phyloP scores from a whole-genome alignment of 768 basidiomycete species.

The Lactifluus echinatus region DNA sequence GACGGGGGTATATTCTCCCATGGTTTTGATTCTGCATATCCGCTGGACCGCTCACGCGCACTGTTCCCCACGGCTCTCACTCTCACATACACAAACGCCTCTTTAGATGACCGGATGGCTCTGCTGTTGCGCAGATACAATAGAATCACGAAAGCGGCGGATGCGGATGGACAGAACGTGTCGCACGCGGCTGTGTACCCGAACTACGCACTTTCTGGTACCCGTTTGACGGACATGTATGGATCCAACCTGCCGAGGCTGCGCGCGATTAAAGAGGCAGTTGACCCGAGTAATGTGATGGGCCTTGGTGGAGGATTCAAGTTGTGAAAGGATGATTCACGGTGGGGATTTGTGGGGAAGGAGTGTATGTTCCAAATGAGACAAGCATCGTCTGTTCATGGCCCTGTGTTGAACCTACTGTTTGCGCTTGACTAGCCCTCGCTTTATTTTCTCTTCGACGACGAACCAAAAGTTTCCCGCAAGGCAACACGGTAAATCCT shows the following conservation, averaged over 20 bases:
- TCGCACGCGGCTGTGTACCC: slow-evolving; percentile 10
- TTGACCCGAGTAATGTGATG: slow-evolving; percentile 22
- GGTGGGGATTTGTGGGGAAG: too few relatives aligned
- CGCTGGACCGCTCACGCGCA: slow-evolving; percentile 5
- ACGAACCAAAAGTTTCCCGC: too few relatives aligned
- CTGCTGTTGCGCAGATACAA: slow-evolving; percentile 27
- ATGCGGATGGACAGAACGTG: slow-evolving; percentile 20
- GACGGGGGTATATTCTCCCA: not conserved
- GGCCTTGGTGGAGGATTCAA: slow-evolving; percentile 22
- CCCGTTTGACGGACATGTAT: slow-evolving; percentile 15
- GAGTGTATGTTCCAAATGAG: too few relatives aligned
- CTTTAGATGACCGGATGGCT: slow-evolving; percentile 34
- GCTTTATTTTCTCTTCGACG: too few relatives aligned
- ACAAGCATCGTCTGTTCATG: too few relatives aligned
- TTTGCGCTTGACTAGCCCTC: too few relatives aligned
- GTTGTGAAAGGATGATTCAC: slow-evolving; percentile 4
- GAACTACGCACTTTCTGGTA: slow-evolving; percentile 18
- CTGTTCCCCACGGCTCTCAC: not conserved
- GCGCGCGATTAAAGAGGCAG: not conserved
- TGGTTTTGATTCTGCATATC: slow-evolving; percentile 13
- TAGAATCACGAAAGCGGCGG: not conserved
- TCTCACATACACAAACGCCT: slow-evolving; percentile 6
- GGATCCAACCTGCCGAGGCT: slow-evolving; percentile 17
- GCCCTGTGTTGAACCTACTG: too few relatives aligned
- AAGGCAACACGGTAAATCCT: too few relatives aligned